phyloP scores from a whole-genome alignment of 257 asterid genomes.

The Solanum sejunctum region DNA sequence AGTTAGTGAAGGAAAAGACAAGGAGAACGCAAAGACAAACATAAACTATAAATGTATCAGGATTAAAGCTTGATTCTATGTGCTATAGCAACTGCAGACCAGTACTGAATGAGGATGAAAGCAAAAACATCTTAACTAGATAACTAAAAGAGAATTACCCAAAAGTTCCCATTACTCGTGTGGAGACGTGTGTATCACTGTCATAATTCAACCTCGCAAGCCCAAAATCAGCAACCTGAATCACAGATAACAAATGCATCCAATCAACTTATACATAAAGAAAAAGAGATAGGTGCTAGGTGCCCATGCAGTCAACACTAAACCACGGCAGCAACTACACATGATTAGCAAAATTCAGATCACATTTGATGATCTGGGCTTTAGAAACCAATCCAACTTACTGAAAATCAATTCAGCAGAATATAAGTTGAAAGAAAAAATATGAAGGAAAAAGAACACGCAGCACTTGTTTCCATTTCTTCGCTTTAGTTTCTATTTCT shows the following conservation, averaged over 20 bases:
- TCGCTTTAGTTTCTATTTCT: neutral
- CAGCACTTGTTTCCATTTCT: neutral
- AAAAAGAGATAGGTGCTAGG: neutral
- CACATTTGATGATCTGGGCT: neutral
- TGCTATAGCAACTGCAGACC: neutral
- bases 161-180: conserved; percentile 94
- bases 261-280: neutral
- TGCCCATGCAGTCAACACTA: neutral
- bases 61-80: neutral
- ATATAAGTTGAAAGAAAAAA: neutral
- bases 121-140: neutral
- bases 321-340: neutral
- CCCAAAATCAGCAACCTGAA: conserved; percentile 94
- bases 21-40: neutral
- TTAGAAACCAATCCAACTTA: neutral
- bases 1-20: neutral
- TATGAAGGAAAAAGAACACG: neutral
- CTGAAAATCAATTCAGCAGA: neutral
- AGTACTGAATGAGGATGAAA: neutral
- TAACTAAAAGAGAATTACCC: conserved; percentile 36
- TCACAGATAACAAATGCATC: neutral
- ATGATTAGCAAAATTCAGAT: neutral
- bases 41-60: neutral
- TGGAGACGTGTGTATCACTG: conserved; percentile 81
- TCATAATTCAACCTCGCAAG: conserved; percentile 79